phyloP scores from a whole-genome alignment of 176 grass and related monocot genomes.

The Leersia perrieri region DNA sequence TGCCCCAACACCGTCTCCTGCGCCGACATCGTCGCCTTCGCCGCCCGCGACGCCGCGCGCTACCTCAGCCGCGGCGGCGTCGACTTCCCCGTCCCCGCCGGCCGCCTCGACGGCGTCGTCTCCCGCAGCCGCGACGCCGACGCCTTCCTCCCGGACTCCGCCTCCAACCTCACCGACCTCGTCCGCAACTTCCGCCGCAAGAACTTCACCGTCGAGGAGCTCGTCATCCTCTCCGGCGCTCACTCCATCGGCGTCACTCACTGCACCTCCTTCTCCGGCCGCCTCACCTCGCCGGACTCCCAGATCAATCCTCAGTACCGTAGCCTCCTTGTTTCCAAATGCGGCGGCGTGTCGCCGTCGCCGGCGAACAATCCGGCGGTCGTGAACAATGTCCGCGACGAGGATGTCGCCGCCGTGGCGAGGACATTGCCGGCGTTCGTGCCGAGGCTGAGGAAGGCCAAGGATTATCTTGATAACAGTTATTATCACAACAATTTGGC shows the following conservation, averaged over 20 bases:
- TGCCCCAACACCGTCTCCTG: conserved; percentile 37
- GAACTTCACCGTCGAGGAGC: conserved; percentile 39
- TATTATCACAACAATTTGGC: conserved; percentile 40
- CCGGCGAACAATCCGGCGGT: not conserved
- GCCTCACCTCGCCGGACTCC: conserved; percentile 18
- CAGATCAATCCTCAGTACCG: not conserved
- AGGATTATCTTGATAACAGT: conserved; percentile 24
- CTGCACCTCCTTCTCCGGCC: conserved; percentile 29
- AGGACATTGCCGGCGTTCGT: not conserved
- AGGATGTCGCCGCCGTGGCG: not conserved
- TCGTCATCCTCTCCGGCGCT: conserved; percentile 53
- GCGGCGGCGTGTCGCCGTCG: not conserved
- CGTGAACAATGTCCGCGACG: conserved; percentile 1
- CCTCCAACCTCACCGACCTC: conserved; percentile 16
- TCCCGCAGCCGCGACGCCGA: conserved; percentile 21
- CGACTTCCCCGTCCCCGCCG: conserved; percentile 30
- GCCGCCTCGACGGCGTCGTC: conserved; percentile 45
- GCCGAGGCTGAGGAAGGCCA: not conserved
- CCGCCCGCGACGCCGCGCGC: conserved; percentile 42
- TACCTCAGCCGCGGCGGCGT: conserved; percentile 29
- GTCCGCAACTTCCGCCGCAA: conserved; percentile 15
- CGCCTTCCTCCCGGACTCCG: conserved; percentile 11
- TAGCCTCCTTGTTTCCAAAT: not conserved
- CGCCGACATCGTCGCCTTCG: conserved; percentile 60
- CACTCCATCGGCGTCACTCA: conserved; percentile 55